Evolutionary conservation across 1,284 basidiomycete species (phyloP).

Genomic region (Caloboletus firmus): DNA sequence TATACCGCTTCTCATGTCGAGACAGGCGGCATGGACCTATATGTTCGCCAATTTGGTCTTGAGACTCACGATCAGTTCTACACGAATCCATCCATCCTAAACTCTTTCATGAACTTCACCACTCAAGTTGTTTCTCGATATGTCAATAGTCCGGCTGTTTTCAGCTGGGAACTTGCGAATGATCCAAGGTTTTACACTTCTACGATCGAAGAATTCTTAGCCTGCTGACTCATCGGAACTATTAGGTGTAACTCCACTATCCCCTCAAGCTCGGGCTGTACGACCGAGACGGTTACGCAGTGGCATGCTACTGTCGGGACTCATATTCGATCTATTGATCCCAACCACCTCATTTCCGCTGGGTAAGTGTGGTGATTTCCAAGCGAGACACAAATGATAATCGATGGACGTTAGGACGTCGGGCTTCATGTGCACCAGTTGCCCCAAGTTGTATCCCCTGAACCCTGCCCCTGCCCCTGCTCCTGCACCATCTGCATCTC

Average conservation of each 20-base stretch:
- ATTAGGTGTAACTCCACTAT: slow-evolving; percentile 57
- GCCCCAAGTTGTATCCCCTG: slow-evolving; percentile 54
- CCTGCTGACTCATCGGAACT: slow-evolving; percentile 11
- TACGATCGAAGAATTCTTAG: background rate
- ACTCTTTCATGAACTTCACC: slow-evolving; percentile 58
- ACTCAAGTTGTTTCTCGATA: slow-evolving; percentile 55
- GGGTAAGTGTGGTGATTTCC: slow-evolving; percentile 42
- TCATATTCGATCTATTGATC: slow-evolving; percentile 50
- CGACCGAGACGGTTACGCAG: slow-evolving; percentile 49
- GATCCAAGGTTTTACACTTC: slow-evolving; percentile 48
- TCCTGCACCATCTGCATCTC: slow-evolving; percentile 41
- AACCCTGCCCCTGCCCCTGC: slow-evolving; percentile 34
- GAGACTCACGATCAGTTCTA: slow-evolving; percentile 60
- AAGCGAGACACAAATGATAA: background rate
- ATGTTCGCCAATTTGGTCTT: slow-evolving; percentile 53
- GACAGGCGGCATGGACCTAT: slow-evolving; percentile 63
- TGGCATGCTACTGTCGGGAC: slow-evolving; percentile 54
- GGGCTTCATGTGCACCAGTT: slow-evolving; percentile 59
- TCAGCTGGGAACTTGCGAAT: slow-evolving; percentile 66
- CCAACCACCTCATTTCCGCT: slow-evolving; percentile 63
- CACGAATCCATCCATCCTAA: slow-evolving; percentile 47
- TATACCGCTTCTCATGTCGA: slow-evolving; percentile 7
- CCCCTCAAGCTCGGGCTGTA: slow-evolving; percentile 42
- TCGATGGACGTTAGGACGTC: slow-evolving; percentile 41
- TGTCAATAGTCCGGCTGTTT: slow-evolving; percentile 47